Base-by-base conservation (phyloP, 306 rosid species). In the Malus fusca region DNA sequence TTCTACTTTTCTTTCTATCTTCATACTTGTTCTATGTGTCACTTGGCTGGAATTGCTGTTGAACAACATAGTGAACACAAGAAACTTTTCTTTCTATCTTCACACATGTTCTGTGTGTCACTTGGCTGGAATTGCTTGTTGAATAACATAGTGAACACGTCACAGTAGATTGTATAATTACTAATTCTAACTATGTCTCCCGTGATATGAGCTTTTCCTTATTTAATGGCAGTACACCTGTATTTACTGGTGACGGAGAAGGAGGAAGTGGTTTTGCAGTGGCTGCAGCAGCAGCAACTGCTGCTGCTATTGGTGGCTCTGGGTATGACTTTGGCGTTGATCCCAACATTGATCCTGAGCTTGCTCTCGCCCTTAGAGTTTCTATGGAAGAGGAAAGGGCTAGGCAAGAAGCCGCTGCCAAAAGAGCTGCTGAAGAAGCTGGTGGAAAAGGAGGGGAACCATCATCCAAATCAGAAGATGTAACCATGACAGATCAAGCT, bases 381-480 rank as follows among this genome's bases (percentile, higher is more conserved):
- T 84, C 83, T 35, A 75, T 84, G 82, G 85, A 81, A 75, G 85
- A 81, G 83, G 88, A 84, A 72, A 69, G 88, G 52, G 88, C 85
- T 7, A 84, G 88, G 73, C 83, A 78, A 66, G 88, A 84, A 76
- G 78, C 76, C 66, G 83, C 85, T 66, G 88, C 85, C 22, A 78
- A 81, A 68, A 75, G 75, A 73, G 82, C 81, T 73, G 70, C 81
- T 66, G 85, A 81, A 14, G 85, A 84, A 74, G 72, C 82, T 74
- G 55, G 71, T 63, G 86, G 69, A 26, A 78, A 71, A 46, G 83
- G 77, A 78, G 88, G 76, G 78, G 85, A 70, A 73, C 64, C 46
- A 4, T 71, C 80, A 71, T 77, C 87, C 52, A 81, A 66, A 67
- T 40, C 80, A 44, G 85, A 81, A 63, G 85, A 84, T 72, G 76